A percentile compares a stretch with the other conserved stretches of the same genome.
Evolutionary conservation across 345 rosid species (phyloP).

Genomic region (Camelina neglecta): DNA sequence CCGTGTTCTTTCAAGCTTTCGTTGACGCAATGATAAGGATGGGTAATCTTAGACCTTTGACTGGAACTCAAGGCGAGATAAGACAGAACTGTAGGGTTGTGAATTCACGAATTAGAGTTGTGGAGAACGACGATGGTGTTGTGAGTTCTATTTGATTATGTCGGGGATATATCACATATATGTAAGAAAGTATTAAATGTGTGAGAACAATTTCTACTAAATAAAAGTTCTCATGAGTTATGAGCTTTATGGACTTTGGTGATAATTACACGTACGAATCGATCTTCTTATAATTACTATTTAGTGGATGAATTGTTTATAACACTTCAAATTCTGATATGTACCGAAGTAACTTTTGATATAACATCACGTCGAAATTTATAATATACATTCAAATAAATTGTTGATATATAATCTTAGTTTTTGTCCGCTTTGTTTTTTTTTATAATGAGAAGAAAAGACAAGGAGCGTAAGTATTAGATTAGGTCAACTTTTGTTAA

Average conservation of each 20-base stretch:
- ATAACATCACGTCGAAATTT: neutral
- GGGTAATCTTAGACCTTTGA: conserved; percentile 54
- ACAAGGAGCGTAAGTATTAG: conserved; percentile 34
- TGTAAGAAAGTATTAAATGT: conserved; percentile 28
- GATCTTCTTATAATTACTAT: neutral
- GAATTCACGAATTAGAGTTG: conserved; percentile 27
- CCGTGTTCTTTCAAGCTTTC: conserved; percentile 54
- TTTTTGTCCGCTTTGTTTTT: neutral
- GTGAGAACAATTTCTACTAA: conserved; percentile 28
- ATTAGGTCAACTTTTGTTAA: conserved; percentile 35
- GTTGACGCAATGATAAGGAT: conserved; percentile 55
- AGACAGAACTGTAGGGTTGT: conserved; percentile 53
- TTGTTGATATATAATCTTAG: neutral
- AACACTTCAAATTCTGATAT: neutral
- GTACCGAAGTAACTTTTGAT: neutral
- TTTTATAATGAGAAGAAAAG: conserved; percentile 20
- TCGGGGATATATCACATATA: neutral
- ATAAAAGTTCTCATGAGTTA: conserved; percentile 19
- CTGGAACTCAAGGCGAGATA: conserved; percentile 54
- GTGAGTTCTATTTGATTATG: conserved; percentile 40
- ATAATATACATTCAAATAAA: neutral
- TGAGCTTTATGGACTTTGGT: neutral
- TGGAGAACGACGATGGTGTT: conserved; percentile 25
- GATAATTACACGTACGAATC: neutral
- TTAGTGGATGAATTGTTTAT: neutral